Evolutionary conservation across 768 basidiomycete genomes (phyloP), one percentile per base, ranked within the genome.

Genomic region (Austroboletus festivus): DNA sequence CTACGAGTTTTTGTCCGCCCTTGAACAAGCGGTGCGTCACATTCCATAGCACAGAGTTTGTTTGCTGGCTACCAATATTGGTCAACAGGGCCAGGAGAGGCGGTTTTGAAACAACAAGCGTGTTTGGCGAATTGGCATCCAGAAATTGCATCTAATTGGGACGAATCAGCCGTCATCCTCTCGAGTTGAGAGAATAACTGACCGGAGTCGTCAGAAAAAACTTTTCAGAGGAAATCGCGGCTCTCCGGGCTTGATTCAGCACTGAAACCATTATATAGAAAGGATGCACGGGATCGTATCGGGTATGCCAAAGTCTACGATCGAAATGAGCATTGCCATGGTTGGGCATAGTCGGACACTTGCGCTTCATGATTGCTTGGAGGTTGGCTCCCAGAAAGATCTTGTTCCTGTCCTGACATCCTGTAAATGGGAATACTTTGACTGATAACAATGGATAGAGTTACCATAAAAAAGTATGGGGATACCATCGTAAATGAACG

Each of bases 231-330:
- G 61, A 56, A 40, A 77, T 77, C 5, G 80, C 80, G 10, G 69
- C 69, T 57, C 77, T 79, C 40, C 82, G 73, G 7, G 72, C 80
- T 20, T 66, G 70, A 52, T 82, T 85, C n/a, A 85, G 64, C 2
- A 69, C 49, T 35, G 60, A 71, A 40, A 80, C 66, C 53, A 77
- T 76, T 46, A 61, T 57, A 13, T 79, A 72, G 22, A 81, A 71
- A 2, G 78, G 72, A 44, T 77, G 74, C 42, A 78, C 69, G 18
- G 73, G 71, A 23, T 67, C 63, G 59, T 82, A 86, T 22, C 70
- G 75, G 4, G 80, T 75, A 7, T 75, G 68, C 85, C 85, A 86
- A 22, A 85, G 71, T 8, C 82, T 83, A 40, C 3, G 43, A n/a
- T 28, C 10, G n/a, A 41, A 21, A 16, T 63, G 12, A 62, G 48